phyloP scores from a whole-genome alignment of 345 rosid species.

The Brassica cretica region DNA sequence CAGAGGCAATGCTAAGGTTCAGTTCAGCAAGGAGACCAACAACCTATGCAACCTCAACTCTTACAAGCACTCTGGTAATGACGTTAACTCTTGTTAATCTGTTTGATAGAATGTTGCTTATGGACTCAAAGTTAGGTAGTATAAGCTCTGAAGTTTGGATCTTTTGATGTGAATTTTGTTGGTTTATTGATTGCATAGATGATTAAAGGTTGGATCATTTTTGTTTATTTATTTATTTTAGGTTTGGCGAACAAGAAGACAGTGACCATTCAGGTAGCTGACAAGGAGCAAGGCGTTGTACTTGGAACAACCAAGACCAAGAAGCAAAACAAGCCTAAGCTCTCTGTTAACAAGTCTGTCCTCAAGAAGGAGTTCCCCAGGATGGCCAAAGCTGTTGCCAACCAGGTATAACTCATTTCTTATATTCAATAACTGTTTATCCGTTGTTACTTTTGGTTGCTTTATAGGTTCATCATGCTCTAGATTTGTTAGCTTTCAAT shows the following conservation, averaged over 20 bases:
- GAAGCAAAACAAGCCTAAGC: conserved; percentile 66
- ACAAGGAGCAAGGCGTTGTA: conserved; percentile 51
- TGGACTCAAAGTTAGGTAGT: background rate
- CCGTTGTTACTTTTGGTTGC: background rate
- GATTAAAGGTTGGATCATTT: background rate
- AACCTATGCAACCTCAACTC: conserved; percentile 80
- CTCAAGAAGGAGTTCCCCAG: conserved; percentile 70
- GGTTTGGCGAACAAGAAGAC: conserved; percentile 72
- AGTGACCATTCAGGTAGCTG: conserved; percentile 52
- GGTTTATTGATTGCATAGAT: too few relatives aligned
- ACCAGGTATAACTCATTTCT: conserved; percentile 50
- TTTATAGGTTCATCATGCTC: background rate
- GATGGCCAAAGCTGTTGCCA: conserved; percentile 69
- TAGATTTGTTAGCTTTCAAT: background rate
- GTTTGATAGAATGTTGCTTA: background rate
- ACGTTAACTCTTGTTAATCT: background rate
- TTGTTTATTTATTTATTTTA: background rate
- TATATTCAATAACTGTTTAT: background rate
- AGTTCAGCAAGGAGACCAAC: conserved; percentile 76
- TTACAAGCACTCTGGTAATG: conserved; percentile 70
- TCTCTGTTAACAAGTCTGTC: conserved; percentile 59
- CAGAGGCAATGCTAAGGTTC: conserved; percentile 56
- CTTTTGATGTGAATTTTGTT: background rate
- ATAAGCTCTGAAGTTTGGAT: background rate
- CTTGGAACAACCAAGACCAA: conserved; percentile 67